phyloP scores from a whole-genome alignment of 2,329 filamentous ascomycete species.

The Metarhizium robertsii region DNA sequence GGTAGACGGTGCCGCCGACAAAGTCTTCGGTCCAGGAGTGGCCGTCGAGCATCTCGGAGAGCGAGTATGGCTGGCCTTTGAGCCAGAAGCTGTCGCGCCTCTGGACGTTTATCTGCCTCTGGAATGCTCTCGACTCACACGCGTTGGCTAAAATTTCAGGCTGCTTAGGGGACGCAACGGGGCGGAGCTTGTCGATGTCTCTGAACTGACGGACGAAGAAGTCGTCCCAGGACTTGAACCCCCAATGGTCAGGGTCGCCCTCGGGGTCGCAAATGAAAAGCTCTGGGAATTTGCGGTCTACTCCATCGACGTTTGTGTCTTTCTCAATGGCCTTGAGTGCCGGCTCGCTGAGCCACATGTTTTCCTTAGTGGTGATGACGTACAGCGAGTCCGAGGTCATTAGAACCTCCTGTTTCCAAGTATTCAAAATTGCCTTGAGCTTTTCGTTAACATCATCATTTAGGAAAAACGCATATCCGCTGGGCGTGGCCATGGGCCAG shows the following conservation, averaged over 20 bases:
- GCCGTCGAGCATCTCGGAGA: conserved; percentile 52
- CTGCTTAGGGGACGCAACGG: conserved; percentile 47
- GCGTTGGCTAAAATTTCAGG: conserved; percentile 46
- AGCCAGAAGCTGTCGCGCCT: conserved; percentile 56
- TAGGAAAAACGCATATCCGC: conserved; percentile 41
- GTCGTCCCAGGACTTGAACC: conserved; percentile 60
- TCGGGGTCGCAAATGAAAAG: conserved; percentile 52
- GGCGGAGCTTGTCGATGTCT: conserved; percentile 36
- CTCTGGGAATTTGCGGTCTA: conserved; percentile 43
- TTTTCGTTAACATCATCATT: conserved; percentile 44
- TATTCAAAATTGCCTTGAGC: conserved; percentile 44
- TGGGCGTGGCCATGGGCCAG: conserved; percentile 11
- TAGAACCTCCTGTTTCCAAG: conserved; percentile 43
- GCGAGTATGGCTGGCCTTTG: conserved; percentile 59
- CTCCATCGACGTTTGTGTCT: conserved; percentile 36
- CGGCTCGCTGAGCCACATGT: conserved; percentile 48
- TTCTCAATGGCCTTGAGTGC: conserved; percentile 37
- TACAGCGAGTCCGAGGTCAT: conserved; percentile 41
- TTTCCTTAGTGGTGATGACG: conserved; percentile 32
- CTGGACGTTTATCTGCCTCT: conserved; percentile 38
- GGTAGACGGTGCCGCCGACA: conserved; percentile 56
- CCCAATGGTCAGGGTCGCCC: conserved; percentile 35
- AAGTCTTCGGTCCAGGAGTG: conserved; percentile 46
- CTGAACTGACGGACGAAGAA: conserved; percentile 56
- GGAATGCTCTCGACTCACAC: conserved; percentile 54